Evolutionary conservation across 2,329 filamentous ascomycete species (phyloP), one percentile per base, ranked within the genome.

Genomic region (Pseudocercospora eumusae): DNA sequence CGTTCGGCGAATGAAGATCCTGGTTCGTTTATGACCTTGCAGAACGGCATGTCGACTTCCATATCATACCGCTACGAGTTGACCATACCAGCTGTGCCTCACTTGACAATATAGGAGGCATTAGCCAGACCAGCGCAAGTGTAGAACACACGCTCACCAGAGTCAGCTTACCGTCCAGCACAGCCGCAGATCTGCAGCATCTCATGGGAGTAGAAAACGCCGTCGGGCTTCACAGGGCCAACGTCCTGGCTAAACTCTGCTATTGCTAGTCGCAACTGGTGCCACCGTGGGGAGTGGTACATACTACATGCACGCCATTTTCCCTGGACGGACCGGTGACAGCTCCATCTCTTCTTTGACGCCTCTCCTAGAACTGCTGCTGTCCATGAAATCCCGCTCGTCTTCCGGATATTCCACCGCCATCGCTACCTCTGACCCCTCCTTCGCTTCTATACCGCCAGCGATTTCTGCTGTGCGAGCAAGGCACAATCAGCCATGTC

Each of bases 401-500:
- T 28, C 25, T 45, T 44, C 57, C 49, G 25, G 47, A 15, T 18
- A 20, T 23, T 21, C 28, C 25, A 45, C 10, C 52, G 21, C n/a
- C 56, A 40, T 56, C 57, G 33, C 57, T 44, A 59, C 47, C 49
- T 54, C 36, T 33, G 33, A 57, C 33, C 50, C 18, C 50, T n/a
- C 31, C 57, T 57, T 49, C 28, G 23, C n/a, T 31, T 27, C 27
- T 40, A 27, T 44, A 56, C 49, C 53, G 31, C 28, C 21, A 33
- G 58, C 33, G n/a, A 40, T 27, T 44, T 50, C 28, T 33, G 42
- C 59, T 59, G 53, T 60, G 31, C 31, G 18, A 62, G 49, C 45
- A 61, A 27, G 23, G 28, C 57, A 11, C 57, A 23, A 11, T 31
- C 10, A 42, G 59, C 36, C 44, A 68, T 68, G 66, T 63, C 66